These are phyloP conservation scores for Eutypella sp. DNA, from an alignment of 2,329 filamentous ascomycete genomes.

Conservation along the genomic window DNA sequence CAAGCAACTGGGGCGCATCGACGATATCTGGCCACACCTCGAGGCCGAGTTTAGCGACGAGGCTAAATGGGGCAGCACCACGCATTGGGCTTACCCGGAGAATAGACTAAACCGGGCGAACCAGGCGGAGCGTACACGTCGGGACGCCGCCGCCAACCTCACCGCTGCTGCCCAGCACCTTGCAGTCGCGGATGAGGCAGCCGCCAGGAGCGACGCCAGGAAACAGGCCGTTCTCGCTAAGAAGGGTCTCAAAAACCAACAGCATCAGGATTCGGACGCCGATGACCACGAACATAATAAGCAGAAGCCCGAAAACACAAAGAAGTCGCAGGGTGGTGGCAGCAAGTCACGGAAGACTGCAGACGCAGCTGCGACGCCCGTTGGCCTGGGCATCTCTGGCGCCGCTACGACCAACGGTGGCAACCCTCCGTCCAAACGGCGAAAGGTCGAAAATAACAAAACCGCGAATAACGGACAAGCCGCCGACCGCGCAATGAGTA, in stretches of 20 bases:
- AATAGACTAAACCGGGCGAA: conserved; percentile 64
- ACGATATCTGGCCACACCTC: conserved; percentile 81
- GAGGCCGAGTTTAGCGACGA: conserved; percentile 90
- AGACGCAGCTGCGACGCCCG: conserved; percentile 41
- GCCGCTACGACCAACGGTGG: conserved; percentile 45
- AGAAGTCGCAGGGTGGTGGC: conserved; percentile 54
- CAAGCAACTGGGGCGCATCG: conserved; percentile 77
- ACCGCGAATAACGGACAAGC: conserved; percentile 41
- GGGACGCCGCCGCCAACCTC: conserved; percentile 73
- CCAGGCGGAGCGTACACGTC: conserved; percentile 66
- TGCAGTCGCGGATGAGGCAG: conserved; percentile 79
- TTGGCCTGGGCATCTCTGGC: conserved; percentile 64
- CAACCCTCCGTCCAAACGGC: conserved; percentile 61
- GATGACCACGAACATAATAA: conserved; percentile 57
- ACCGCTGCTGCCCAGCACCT: conserved; percentile 72
- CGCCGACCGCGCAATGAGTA: conserved; percentile 66
- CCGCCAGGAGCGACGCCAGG: conserved; percentile 75
- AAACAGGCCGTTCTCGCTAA: conserved; percentile 77
- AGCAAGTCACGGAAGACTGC: conserved; percentile 60
- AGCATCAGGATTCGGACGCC: conserved; percentile 73
- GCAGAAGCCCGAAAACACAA: conserved; percentile 46
- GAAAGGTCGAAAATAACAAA: conserved; percentile 79
- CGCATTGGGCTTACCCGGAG: conserved; percentile 93
- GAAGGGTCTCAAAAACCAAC: conserved; percentile 64
- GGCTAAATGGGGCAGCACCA: conserved; percentile 83